phyloP scores from a whole-genome alignment of 208 protist species.

The Trypanosomatidae sp. region DNA sequence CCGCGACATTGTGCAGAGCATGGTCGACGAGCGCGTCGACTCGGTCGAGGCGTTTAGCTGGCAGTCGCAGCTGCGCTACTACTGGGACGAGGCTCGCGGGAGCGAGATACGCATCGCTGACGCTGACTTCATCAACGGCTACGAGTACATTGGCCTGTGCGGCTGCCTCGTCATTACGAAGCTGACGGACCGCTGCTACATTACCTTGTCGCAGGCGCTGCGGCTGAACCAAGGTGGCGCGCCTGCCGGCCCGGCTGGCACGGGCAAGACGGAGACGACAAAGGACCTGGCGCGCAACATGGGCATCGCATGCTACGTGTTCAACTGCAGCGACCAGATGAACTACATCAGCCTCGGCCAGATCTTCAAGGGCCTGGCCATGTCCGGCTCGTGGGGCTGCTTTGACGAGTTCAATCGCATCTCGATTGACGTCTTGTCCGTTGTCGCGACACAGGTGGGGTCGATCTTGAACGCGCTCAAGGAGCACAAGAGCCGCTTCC shows the following conservation, averaged over 20 bases:
- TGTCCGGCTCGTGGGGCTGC: conserved; percentile 95
- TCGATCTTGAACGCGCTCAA: conserved; percentile 97
- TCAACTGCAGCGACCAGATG: conserved; percentile 98
- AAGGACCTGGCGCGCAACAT: conserved; percentile 92
- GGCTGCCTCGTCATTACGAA: conserved; percentile 98
- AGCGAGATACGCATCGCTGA: conserved; percentile 95
- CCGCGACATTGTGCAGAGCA: conserved; percentile 88
- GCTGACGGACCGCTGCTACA: conserved; percentile 98
- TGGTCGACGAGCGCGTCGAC: conserved; percentile 92
- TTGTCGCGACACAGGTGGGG: conserved; percentile 96
- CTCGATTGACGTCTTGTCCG: conserved; percentile 95
- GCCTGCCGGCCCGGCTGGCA: conserved; percentile 88
- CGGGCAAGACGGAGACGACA: conserved; percentile 93
- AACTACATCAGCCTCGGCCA: conserved; percentile 95
- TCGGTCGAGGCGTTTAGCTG: conserved; percentile 92
- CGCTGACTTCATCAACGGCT: conserved; percentile 94
- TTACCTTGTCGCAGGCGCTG: conserved; percentile 94
- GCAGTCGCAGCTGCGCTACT: conserved; percentile 96
- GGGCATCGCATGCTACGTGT: conserved; percentile 92
- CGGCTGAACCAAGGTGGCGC: conserved; percentile 87
- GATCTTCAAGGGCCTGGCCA: conserved; percentile 95
- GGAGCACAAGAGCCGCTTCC: conserved; percentile 90
- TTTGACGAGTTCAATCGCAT: conserved; percentile 97
- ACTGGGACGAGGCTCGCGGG: conserved; percentile 91
- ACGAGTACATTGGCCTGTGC: conserved; percentile 97